A percentile compares a stretch with the other conserved stretches of the same genome.
These are phyloP conservation scores for Colletotrichum gloeosporioides DNA, from an alignment of 2,329 filamentous ascomycete species.

Conservation along the genomic window DNA sequence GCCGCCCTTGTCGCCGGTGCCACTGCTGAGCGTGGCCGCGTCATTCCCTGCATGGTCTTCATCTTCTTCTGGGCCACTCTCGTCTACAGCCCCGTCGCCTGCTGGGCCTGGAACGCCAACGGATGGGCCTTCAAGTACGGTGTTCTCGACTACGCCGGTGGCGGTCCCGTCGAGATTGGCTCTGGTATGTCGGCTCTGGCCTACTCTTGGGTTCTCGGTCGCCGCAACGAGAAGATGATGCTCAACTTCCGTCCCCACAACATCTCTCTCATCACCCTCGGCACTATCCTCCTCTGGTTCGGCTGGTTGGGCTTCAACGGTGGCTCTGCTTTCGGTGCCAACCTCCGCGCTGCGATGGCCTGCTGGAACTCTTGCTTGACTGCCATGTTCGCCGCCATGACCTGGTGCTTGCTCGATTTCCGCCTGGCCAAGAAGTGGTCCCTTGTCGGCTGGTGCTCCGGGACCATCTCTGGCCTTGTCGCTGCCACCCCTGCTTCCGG, in stretches of 20 bases:
- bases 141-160: slow-evolving; percentile 94
- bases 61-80: slow-evolving; percentile 95
- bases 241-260: slow-evolving; percentile 99
- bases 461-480: slow-evolving; percentile 73
- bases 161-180: slow-evolving; percentile 95
- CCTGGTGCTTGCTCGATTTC: slow-evolving; percentile 96
- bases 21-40: slow-evolving; percentile 90
- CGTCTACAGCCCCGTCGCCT: slow-evolving; percentile 95
- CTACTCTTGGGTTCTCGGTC: slow-evolving; percentile 94
- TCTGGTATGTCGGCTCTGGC: slow-evolving; percentile 93
- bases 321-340: slow-evolving; percentile 91
- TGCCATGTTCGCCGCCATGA: slow-evolving; percentile 88
- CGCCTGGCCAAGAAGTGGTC: slow-evolving; percentile 94
- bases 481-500: slow-evolving; percentile 73
- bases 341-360: slow-evolving; percentile 92
- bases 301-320: slow-evolving; percentile 99
- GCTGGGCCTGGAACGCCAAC: slow-evolving; percentile 95
- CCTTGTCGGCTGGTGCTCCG: slow-evolving; percentile 76
- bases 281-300: slow-evolving; percentile 96
- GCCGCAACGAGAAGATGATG: slow-evolving; percentile 99
- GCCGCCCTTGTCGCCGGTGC: slow-evolving; percentile 90
- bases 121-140: slow-evolving; percentile 93
- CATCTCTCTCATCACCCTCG: slow-evolving; percentile 94
- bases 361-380: slow-evolving; percentile 98
- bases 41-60: slow-evolving; percentile 94